phyloP scores from a whole-genome alignment of 106 monocot genomes.

The Chionographis japonica region DNA sequence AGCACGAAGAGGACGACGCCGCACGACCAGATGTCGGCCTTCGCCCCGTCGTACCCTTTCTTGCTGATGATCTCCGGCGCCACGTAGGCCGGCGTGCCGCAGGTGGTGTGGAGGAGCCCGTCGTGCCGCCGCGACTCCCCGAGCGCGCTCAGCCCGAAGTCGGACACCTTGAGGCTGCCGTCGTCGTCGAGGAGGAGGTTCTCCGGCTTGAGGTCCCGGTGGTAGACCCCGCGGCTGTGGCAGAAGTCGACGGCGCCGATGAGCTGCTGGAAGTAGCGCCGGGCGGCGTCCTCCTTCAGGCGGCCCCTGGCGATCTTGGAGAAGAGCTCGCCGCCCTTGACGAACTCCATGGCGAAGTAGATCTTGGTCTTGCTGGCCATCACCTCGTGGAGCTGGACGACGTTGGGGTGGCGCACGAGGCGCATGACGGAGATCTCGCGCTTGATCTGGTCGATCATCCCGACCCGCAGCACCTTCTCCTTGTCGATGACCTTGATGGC shows the following conservation, averaged over 20 bases:
- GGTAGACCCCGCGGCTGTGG: slow-evolving; percentile 70
- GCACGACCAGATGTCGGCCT: slow-evolving; percentile 64
- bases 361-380: slow-evolving; percentile 80
- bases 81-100: slow-evolving; percentile 68
- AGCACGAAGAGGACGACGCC: slow-evolving; percentile 58
- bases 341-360: slow-evolving; percentile 71
- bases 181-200: slow-evolving; percentile 62
- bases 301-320: slow-evolving; percentile 46
- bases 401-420: slow-evolving; percentile 55
- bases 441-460: slow-evolving; percentile 70
- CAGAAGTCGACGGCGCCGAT: slow-evolving; percentile 59
- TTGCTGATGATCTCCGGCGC: slow-evolving; percentile 65
- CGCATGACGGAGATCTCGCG: slow-evolving; percentile 68
- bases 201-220: slow-evolving; percentile 65
- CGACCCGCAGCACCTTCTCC: slow-evolving; percentile 47
- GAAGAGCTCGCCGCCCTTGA: slow-evolving; percentile 69
- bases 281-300: slow-evolving; percentile 50
- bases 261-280: slow-evolving; percentile 64
- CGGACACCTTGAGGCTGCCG: slow-evolving; percentile 61
- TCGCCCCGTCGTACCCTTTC: slow-evolving; percentile 50
- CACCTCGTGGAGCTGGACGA: slow-evolving; percentile 68
- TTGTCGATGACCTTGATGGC: slow-evolving; percentile 67
- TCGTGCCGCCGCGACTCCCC: slow-evolving; percentile 32
- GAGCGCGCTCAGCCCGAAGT: slow-evolving; percentile 60
- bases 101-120: slow-evolving; percentile 59